These are phyloP conservation scores for Lactuca saligna DNA, from an alignment of 129 eudicot genomes.

Conservation along the genomic window DNA sequence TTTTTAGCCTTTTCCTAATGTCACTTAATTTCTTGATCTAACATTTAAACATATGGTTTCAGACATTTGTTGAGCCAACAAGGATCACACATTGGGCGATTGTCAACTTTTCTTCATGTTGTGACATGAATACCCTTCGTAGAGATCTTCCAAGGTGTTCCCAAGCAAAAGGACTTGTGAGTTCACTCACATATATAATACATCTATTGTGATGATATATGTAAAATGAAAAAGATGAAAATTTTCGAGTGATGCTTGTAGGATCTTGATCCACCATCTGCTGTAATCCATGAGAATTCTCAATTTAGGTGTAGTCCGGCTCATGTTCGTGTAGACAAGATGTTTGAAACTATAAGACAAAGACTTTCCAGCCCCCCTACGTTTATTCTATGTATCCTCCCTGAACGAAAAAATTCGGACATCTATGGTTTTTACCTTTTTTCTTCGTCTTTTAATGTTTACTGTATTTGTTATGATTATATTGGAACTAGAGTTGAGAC, in stretches of 20 bases:
- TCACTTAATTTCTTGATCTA: background rate
- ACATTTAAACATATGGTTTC: background rate
- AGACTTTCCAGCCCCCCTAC: conserved; percentile 57
- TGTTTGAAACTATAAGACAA: conserved; percentile 50
- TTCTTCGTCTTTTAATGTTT: background rate
- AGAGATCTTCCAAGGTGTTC: conserved; percentile 47
- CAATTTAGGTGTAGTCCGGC: conserved; percentile 56
- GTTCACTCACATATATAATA: background rate
- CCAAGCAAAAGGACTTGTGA: conserved; percentile 62
- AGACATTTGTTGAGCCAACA: conserved; percentile 64
- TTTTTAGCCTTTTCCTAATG: too few relatives aligned
- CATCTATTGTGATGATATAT: conserved; percentile 9
- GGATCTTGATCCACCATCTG: conserved; percentile 41
- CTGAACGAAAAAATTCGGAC: conserved; percentile 53
- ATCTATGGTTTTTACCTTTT: conserved; percentile 37
- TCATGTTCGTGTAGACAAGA: conserved; percentile 59
- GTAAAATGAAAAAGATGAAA: background rate
- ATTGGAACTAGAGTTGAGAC: too few relatives aligned
- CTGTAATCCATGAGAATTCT: conserved; percentile 56
- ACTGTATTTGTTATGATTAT: background rate
- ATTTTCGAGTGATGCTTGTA: conserved; percentile 1
- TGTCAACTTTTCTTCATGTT: conserved; percentile 79
- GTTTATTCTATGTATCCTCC: conserved; percentile 58
- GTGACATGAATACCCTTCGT: conserved; percentile 39
- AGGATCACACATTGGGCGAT: conserved; percentile 56